Base-by-base conservation (phyloP, 2,329 filamentous ascomycete species). In the Botrytis aclada region DNA sequence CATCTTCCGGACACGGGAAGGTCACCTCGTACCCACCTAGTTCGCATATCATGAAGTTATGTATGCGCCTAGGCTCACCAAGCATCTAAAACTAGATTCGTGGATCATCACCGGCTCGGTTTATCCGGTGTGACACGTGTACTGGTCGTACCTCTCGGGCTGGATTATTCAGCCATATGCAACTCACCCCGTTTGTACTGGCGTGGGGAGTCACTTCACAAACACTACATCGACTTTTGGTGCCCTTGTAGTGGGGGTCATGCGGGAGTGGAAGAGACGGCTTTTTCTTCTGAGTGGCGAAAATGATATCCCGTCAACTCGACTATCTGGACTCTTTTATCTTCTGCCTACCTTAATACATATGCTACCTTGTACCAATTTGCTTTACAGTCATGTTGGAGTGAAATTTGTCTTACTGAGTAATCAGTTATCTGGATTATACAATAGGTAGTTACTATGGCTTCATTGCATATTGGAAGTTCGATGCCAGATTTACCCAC, bases 161-260 rank as follows among this genome's bases (percentile, higher is more conserved):
- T 67, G 43, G 65, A 41, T 22, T n/a, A 20, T 41, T 67, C 65
- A 41, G 37, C 65, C n/a, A 67, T 67, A 47, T 67, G 47, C 65
- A 69, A 32, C 47, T 32, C 18, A 69, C 43, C 51, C 47, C 65
- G n/a, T 67, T 69, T 32, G 37, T 16, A 69, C 14, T 69, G 22
- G 65, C 37, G 47, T 41, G 47, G 65, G 47, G 37, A 69, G 25
- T 16, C n/a, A 29, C 34, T 69, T 69, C 34, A 56, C 4, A 66
- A 56, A 69, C 65, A 69, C 51, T 56, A 25, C 34, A 56, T 67
- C 29, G 8, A 9, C 1, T 25, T 69, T 43, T 41, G 34, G 37
- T 69, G 47, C 45, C 39, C 29, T 56, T 10, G 8, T 43, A 16
- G 47, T 69, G 47, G 65, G 47, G 65, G 65, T 56, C 65, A 56